These are phyloP conservation scores for Leccinum subgranulosum DNA, from an alignment of 768 basidiomycete genomes.

Conservation along the genomic window DNA sequence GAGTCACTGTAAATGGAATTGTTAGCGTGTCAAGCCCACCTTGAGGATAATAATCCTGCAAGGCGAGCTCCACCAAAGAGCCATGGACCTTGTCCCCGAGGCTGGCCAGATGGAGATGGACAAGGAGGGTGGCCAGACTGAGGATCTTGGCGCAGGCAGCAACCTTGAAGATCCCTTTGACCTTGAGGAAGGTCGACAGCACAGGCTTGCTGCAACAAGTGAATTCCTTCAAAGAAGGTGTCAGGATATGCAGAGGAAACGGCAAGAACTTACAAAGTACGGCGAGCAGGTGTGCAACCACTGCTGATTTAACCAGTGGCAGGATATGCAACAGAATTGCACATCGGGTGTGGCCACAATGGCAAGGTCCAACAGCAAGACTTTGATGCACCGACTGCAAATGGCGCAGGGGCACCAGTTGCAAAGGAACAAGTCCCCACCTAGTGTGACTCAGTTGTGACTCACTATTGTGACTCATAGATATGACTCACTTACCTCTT, in stretches of 20 bases:
- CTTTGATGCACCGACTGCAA: not conserved
- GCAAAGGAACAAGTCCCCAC: not conserved
- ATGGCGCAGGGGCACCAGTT: not conserved
- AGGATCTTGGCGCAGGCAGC: not conserved
- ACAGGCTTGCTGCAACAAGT: not conserved
- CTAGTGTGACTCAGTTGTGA: too few relatives aligned
- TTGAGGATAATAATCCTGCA: too few relatives aligned
- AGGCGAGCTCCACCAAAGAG: not conserved
- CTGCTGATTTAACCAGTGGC: not conserved
- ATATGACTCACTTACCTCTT: too few relatives aligned
- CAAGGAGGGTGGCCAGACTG: not conserved
- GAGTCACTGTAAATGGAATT: too few relatives aligned
- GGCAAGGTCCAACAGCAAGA: not conserved
- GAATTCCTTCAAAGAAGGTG: not conserved
- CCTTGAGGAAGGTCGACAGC: not conserved
- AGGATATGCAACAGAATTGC: not conserved
- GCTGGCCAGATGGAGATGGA: not conserved
- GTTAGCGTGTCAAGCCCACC: too few relatives aligned
- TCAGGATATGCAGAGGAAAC: not conserved
- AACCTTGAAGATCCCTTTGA: not conserved
- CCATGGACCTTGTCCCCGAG: not conserved
- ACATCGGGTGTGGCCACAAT: not conserved
- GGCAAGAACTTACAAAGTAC: not conserved
- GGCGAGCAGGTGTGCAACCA: not conserved
- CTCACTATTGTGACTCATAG: too few relatives aligned